Conservation (phyloP, 176 grass and related monocot genomes). For the Puya raimondii region DNA sequence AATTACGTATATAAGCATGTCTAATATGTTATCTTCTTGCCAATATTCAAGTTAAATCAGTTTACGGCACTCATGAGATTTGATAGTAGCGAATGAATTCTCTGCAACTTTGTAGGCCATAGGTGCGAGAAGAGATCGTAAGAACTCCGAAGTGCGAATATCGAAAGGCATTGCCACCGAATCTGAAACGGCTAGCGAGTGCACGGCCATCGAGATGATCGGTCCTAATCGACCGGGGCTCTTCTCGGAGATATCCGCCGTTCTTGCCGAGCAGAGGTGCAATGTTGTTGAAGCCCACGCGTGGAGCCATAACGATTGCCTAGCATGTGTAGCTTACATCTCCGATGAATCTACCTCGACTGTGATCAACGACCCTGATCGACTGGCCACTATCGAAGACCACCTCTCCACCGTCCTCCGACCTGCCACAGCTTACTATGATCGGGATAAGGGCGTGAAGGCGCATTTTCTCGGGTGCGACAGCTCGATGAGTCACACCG, state of each 20-base stretch:
- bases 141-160: neutral
- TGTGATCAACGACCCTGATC: constrained; percentile 27
- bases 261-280: constrained; percentile 41
- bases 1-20: too few relatives aligned
- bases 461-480: constrained; percentile 30
- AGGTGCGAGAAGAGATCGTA: neutral
- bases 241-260: constrained; percentile 51
- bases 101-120: constrained; percentile 11
- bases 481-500: constrained; percentile 21
- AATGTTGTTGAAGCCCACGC: constrained; percentile 47
- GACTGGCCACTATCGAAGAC: constrained; percentile 33
- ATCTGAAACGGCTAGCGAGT: constrained; percentile 8
- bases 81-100: neutral
- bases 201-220: constrained; percentile 50
- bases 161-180: neutral
- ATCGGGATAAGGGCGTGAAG: constrained; percentile 13
- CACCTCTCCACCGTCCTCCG: constrained; percentile 39
- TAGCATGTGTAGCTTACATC: constrained; percentile 27
- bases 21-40: too few relatives aligned
- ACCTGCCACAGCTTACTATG: neutral
- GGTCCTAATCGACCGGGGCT: constrained; percentile 43
- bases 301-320: constrained; percentile 36
- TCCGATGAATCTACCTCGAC: constrained; percentile 29
- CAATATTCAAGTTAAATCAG: too few relatives aligned
- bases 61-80: too few relatives aligned